These are phyloP conservation scores for Flaveria brownii DNA, from an alignment of 129 eudicot genomes.

Conservation along the genomic window DNA sequence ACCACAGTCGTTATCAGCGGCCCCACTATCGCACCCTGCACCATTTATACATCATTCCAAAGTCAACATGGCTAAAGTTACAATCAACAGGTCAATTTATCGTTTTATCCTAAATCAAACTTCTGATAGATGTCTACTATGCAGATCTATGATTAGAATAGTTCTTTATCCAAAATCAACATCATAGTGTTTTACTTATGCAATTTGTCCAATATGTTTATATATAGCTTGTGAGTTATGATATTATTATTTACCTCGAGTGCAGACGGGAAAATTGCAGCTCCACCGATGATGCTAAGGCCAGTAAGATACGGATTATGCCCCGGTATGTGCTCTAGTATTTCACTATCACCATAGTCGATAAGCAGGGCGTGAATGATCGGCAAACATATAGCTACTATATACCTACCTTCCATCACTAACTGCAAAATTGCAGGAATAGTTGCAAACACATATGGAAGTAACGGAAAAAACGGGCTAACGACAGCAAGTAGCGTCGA, in stretches of 20 bases:
- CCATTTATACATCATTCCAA: background rate
- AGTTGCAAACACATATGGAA: slow-evolving; percentile 68
- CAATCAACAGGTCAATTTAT: background rate
- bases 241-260: slow-evolving; percentile 60
- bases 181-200: background rate
- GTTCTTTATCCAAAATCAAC: background rate
- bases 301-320: slow-evolving; percentile 85
- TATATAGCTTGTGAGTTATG: background rate
- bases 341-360: slow-evolving; percentile 73
- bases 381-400: slow-evolving; percentile 56
- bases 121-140: background rate
- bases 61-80: no score
- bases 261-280: slow-evolving; percentile 87
- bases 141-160: background rate
- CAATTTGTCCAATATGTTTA: background rate
- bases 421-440: slow-evolving; percentile 81
- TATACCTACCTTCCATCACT: slow-evolving; percentile 72
- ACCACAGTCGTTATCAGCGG: slow-evolving; percentile 90
- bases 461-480: slow-evolving; percentile 78
- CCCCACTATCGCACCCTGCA: slow-evolving; percentile 99
- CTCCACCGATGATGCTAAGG: slow-evolving; percentile 95
- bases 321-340: slow-evolving; percentile 82
- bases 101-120: background rate
- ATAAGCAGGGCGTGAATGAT: slow-evolving; percentile 70
- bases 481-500: slow-evolving; percentile 78